phyloP scores from a whole-genome alignment of 2,329 filamentous ascomycete species.

The Colletotrichum melonis region DNA sequence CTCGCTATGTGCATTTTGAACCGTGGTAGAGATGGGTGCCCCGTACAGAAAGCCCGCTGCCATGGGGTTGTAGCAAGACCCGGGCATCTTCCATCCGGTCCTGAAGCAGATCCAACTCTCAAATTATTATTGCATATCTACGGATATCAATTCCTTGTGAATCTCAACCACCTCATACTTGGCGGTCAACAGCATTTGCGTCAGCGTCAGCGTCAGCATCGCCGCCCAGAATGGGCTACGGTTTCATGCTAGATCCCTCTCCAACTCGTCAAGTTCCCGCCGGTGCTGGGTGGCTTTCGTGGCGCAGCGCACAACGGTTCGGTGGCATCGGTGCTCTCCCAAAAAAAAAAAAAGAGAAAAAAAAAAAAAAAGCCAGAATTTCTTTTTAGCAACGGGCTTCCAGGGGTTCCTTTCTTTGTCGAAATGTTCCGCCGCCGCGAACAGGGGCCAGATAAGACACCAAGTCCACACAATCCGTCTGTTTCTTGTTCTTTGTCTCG shows the following conservation, averaged over 20 bases:
- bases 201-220: not conserved
- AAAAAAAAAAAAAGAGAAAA: no score
- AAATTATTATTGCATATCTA: not conserved
- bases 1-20: no score
- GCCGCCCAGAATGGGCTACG: not conserved
- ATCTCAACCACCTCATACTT: no score
- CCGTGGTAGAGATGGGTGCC: no score
- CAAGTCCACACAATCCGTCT: not conserved
- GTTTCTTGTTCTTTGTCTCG: conserved; percentile 2
- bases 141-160: no score
- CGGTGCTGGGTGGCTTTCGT: conserved; percentile 1
- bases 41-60: no score
- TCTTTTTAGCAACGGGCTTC: not conserved
- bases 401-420: conserved; percentile 4
- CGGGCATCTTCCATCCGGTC: no score
- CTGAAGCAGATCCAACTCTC: not conserved
- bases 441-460: not conserved
- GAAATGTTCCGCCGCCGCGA: not conserved
- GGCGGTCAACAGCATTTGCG: not conserved
- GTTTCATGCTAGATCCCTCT: not conserved
- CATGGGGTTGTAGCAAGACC: no score
- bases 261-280: not conserved
- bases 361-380: not conserved
- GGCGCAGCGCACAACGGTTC: conserved; percentile 6
- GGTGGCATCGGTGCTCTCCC: not conserved